phyloP scores from a whole-genome alignment of 345 rosid species.

The Linum tenue region DNA sequence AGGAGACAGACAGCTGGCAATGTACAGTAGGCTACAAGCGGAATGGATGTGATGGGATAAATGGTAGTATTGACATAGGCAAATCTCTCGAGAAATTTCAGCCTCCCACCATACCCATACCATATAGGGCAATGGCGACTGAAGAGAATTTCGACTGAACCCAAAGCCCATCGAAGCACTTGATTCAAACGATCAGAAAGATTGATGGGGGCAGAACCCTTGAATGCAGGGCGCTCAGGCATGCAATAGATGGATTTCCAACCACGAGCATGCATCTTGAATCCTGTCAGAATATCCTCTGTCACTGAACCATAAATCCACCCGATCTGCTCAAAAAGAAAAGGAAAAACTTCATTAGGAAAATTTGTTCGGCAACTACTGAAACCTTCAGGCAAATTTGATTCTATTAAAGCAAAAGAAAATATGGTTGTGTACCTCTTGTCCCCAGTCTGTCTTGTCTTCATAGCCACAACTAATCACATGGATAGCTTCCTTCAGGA shows the following conservation, averaged over 20 bases:
- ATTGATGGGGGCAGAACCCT: background rate
- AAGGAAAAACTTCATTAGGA: too few relatives aligned
- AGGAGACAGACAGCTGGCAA: background rate
- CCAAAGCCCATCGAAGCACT: background rate
- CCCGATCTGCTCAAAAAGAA: conserved; percentile 16
- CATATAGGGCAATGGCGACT: background rate
- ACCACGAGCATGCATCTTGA: conserved; percentile 31
- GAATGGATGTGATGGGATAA: background rate
- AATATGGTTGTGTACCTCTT: background rate
- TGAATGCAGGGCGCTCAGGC: conserved; percentile 16
- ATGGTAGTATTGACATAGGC: background rate
- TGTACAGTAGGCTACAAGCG: background rate
- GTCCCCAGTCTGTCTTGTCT: background rate
- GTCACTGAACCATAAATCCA: conserved; percentile 28
- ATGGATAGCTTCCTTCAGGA: background rate
- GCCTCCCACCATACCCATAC: background rate
- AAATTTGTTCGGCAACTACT: background rate
- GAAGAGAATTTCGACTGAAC: background rate
- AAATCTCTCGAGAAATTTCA: background rate
- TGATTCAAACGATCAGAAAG: background rate
- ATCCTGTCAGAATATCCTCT: conserved; percentile 26
- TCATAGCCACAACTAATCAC: background rate
- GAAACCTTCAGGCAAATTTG: background rate
- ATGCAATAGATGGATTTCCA: conserved; percentile 43
- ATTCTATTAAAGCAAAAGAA: too few relatives aligned